Evolutionary conservation across 225 moss, liverwort and hornwort species (phyloP), one percentile per base, ranked within the genome.

Genomic region (Pseudisothecium myosuroides): DNA sequence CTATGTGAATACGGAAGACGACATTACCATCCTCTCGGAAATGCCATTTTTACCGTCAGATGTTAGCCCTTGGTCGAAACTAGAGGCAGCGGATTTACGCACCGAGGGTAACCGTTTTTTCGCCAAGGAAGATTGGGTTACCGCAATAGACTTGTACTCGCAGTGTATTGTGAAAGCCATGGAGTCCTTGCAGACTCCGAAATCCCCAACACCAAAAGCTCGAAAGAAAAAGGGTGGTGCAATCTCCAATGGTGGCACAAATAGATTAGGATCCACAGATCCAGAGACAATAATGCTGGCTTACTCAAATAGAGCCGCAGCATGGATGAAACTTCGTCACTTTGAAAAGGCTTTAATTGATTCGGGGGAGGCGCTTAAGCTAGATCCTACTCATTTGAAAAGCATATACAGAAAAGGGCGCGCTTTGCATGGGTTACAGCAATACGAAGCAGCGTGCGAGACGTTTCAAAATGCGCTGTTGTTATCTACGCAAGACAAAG

Each of bases 291-390:
- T 97, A 29, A 92, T 95, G 92, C 93, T 97, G 71, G 96, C 96
- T 13, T 98, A 93, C 85, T 96, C 97, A 58, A 98, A 96, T 81
- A 89, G 96, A 56, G 94, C 97, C 11, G 96, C 96, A 37, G 95
- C 94, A 9, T 95, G 95, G 94, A 92, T 96, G 90, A 95, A 93
- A 83, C 88, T 94, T 22, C 89, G 85, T 29, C 88, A 93, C 74
- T 96, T 89, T 81, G 93, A 95, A 73, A 93, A 89, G 80, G 95
- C 96, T 80, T 89, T 95, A 81, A 60, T 86, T 47, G 96, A 96
- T 90, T 94, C 95, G 13, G 92, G 92, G 83, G 92, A 93, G 68
- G 96, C 96, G 22, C 92, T 96, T 12, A 90, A 92, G 81, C 80
- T 94, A 13, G 92, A 95, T 64, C 93, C 95, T 8, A 83, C 88